Conservation (phyloP, 148 eudicot genomes). For the Silene conica region DNA sequence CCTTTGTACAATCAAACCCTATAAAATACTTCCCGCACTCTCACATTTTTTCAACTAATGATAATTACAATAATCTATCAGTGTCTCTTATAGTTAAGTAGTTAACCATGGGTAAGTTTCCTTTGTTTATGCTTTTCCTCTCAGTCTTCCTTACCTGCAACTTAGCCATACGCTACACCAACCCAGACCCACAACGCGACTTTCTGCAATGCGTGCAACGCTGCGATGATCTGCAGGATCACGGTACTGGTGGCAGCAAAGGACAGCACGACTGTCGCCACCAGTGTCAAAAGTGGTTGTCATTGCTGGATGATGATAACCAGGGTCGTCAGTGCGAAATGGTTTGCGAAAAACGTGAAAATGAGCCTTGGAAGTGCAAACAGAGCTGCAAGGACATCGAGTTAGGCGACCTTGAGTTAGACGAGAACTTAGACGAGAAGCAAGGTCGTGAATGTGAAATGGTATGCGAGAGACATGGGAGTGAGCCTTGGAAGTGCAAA, state of each 20-base stretch:
- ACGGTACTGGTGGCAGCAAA: not conserved
- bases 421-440: too few species aligned
- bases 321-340: not conserved
- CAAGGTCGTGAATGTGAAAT: not conserved
- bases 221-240: not conserved
- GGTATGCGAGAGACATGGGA: not conserved
- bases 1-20: not conserved
- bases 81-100: too few species aligned
- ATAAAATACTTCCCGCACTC: not conserved
- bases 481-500: not conserved
- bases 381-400: too few species aligned
- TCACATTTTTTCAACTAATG: not conserved
- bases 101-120: not conserved
- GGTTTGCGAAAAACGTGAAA: too few species aligned
- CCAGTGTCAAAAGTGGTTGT: too few species aligned
- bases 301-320: too few species aligned
- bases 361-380: too few species aligned
- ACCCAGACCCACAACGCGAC: not conserved
- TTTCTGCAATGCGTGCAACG: not conserved
- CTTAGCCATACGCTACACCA: not conserved
- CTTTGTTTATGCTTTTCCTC: not conserved
- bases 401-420: too few species aligned
- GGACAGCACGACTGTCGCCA: too few species aligned
- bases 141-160: not conserved
- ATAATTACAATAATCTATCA: not conserved